A percentile compares a stretch with the other conserved stretches of the same genome.
Conservation (phyloP, 2,329 filamentous ascomycete genomes). For the Acephala macrosclerotiorum region DNA sequence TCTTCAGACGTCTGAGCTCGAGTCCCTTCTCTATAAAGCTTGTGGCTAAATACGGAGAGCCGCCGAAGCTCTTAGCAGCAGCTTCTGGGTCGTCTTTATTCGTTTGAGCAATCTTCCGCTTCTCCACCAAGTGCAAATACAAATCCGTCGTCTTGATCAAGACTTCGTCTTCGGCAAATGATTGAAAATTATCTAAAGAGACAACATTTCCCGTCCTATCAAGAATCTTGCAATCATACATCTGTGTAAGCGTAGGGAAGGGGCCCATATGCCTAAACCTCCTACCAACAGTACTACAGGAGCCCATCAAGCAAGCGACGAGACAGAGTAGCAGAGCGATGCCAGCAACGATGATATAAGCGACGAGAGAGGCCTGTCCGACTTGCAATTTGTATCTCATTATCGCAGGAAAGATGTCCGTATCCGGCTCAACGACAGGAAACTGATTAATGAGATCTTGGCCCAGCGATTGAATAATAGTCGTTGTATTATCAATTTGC, state of each 20-base stretch:
- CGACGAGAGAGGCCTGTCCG: slow-evolving; percentile 1
- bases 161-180: background rate
- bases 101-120: too few relatives aligned
- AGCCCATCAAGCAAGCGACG: background rate
- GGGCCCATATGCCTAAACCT: slow-evolving; percentile 9
- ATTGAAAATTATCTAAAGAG: background rate
- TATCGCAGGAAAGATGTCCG: slow-evolving; percentile 10
- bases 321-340: background rate
- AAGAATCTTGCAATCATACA: slow-evolving; percentile 2
- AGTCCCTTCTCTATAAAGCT: too few relatives aligned
- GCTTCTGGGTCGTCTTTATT: too few relatives aligned
- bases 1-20: too few relatives aligned
- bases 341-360: slow-evolving; percentile 10
- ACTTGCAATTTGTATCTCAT: slow-evolving; percentile 9
- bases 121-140: background rate
- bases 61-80: too few relatives aligned
- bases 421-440: slow-evolving; percentile 9
- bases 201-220: background rate
- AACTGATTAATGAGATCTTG: slow-evolving; percentile 12
- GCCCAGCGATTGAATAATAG: slow-evolving; percentile 8
- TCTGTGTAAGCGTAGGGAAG: slow-evolving; percentile 4
- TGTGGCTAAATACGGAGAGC: too few relatives aligned
- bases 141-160: background rate
- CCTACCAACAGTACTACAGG: background rate
- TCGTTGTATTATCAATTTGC: slow-evolving; percentile 7